These are phyloP conservation scores for Xenoacremonium recifei DNA, from an alignment of 2,329 filamentous ascomycete genomes.

Conservation along the genomic window DNA sequence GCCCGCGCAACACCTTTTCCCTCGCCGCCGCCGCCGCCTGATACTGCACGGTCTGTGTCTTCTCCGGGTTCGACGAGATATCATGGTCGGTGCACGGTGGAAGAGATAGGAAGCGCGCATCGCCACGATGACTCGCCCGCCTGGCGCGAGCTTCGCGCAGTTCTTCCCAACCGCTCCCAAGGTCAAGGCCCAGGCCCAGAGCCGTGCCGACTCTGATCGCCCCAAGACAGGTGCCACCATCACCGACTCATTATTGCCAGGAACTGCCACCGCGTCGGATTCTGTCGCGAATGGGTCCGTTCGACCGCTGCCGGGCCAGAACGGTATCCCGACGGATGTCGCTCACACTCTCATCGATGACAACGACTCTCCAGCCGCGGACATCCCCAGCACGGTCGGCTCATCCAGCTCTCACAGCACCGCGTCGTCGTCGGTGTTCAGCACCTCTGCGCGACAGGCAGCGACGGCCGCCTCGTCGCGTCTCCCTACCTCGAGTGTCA, in stretches of 20 bases:
- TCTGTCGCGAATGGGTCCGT: slow-evolving; percentile 22
- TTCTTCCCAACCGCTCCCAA: slow-evolving; percentile 80
- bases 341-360: slow-evolving; percentile 45
- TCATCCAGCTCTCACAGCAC: slow-evolving; percentile 72
- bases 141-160: slow-evolving; percentile 76
- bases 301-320: slow-evolving; percentile 16
- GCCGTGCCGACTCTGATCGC: slow-evolving; percentile 30
- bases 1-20: slow-evolving; percentile 9
- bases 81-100: slow-evolving; percentile 56
- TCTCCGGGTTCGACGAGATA: too few relatives aligned
- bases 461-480: slow-evolving; percentile 42
- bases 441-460: slow-evolving; percentile 43
- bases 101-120: slow-evolving; percentile 50
- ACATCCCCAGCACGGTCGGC: slow-evolving; percentile 68
- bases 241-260: slow-evolving; percentile 20
- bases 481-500: slow-evolving; percentile 43
- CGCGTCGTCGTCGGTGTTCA: slow-evolving; percentile 71
- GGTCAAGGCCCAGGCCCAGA: slow-evolving; percentile 47
- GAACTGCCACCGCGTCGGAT: slow-evolving; percentile 21
- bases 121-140: slow-evolving; percentile 75
- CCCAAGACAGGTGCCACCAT: slow-evolving; percentile 23
- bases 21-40: slow-evolving; percentile 5
- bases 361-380: slow-evolving; percentile 58
- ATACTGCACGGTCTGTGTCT: too few relatives aligned
- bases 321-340: slow-evolving; percentile 24